Evolutionary conservation across 2,329 filamentous ascomycete species (phyloP).

Genomic region (Aurifilum marmelostoma): DNA sequence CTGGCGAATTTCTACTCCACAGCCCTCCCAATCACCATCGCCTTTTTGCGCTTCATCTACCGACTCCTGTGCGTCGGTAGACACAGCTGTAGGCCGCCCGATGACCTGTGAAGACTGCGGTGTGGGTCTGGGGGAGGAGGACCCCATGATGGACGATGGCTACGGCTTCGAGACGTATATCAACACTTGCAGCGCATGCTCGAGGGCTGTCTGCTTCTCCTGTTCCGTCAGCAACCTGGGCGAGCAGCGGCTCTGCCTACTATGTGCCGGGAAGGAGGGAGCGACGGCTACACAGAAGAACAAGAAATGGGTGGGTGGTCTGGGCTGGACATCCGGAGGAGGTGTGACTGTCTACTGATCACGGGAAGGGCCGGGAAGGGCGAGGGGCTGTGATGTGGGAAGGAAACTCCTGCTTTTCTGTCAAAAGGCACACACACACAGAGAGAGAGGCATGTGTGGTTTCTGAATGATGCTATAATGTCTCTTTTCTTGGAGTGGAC

Average conservation of each 20-base stretch:
- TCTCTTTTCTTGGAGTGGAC: neutral
- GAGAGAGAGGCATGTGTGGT: neutral
- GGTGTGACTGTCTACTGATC: conserved; percentile 30
- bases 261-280: conserved; percentile 48
- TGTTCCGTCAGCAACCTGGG: conserved; percentile 64
- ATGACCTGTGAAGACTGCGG: conserved; percentile 59
- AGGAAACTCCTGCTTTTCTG: neutral
- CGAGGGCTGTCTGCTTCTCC: conserved; percentile 60
- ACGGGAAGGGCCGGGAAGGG: conserved; percentile 30
- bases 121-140: conserved; percentile 36
- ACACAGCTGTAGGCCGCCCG: conserved; percentile 30
- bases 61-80: conserved; percentile 29
- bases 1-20: conserved; percentile 56
- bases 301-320: conserved; percentile 32
- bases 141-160: conserved; percentile 46
- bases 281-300: conserved; percentile 16
- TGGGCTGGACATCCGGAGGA: conserved; percentile 24
- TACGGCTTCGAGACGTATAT: conserved; percentile 34
- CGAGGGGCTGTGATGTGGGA: too few relatives aligned
- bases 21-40: conserved; percentile 35
- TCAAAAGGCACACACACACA: too few relatives aligned
- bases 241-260: conserved; percentile 55
- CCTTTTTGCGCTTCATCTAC: conserved; percentile 22
- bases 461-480: neutral
- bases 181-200: conserved; percentile 52